Evolutionary conservation across 805 yeast genomes (phyloP), one percentile per base, ranked within the genome.

Genomic region (Yamadazyma sp.): DNA sequence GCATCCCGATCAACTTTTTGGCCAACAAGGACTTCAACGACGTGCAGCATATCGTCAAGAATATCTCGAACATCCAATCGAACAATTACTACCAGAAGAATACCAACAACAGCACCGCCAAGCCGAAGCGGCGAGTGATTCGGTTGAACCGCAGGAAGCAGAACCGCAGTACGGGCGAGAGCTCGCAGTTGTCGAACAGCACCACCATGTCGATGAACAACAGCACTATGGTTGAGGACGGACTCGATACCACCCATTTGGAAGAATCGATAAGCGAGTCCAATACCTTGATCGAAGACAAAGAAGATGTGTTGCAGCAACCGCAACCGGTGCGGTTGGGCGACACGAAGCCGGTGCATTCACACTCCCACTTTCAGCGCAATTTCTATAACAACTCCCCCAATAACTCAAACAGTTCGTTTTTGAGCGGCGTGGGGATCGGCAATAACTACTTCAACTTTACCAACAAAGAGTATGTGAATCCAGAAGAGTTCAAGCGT

Each of bases 51-150:
- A 59, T 73, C 41, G 53, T 61, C 47, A 48, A 57, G 45, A 59
- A 64, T 37, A 71, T 75, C 32, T 67, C 75, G 14, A 55, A 61
- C 20, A 73, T 75, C 40, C 80, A 75, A 52, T 51, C 70, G 5
- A 64, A 62, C 41, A 66, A 64, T 25, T 74, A 55, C 47, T 55
- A 62, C 39, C 64, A 63, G 42, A 54, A 46, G 52, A 55, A 50
- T 30, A 10, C 24, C 4, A 31, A 31, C 16, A 49, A 45, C 37
- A 49, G 48, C 22, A 18, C 21, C 16, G 41, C 47, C 20, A 65
- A 66, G 41, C 75, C 76, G 5, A 68, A 68, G 50, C 54, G 78
- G 53, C 53, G 78, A 48, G 57, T 52, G 12, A 63, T 72, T 35
- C 67, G 60, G 42, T 36, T 70, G 39, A 43, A 47, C 16, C 50